Conservation (phyloP, 345 rosid species). For the Hibiscus syriacus region DNA sequence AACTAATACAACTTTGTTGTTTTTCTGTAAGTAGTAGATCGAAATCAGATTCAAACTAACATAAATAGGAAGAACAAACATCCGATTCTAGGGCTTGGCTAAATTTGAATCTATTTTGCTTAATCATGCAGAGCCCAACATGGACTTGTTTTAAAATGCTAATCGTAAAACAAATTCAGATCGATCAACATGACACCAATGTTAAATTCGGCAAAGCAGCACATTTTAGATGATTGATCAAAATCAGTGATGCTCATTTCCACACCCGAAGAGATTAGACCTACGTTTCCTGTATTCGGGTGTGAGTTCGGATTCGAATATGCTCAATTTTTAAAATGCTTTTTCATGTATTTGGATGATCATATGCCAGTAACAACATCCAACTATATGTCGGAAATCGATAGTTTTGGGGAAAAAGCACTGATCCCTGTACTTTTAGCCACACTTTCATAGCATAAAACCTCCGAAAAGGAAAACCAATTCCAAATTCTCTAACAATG, state of each 20-base stretch:
- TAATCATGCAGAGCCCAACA: background rate
- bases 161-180: background rate
- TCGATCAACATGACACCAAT: background rate
- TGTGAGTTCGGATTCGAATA: background rate
- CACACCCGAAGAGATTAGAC: background rate
- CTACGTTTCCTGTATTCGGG: background rate
- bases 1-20: background rate
- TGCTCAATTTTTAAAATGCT: background rate
- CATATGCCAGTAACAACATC: background rate
- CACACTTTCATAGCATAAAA: background rate
- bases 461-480: background rate
- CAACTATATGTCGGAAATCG: background rate
- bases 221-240: background rate
- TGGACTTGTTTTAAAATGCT: background rate
- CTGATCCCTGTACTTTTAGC: background rate
- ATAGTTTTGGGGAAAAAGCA: background rate
- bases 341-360: background rate
- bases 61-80: background rate
- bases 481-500: background rate
- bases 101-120: background rate
- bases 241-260: background rate
- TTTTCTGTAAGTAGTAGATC: background rate
- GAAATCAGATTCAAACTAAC: background rate
- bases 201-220: background rate
- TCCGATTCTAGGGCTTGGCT: background rate